Conservation (phyloP, 2,329 filamentous ascomycete genomes). For the Fusarium hainanense region DNA sequence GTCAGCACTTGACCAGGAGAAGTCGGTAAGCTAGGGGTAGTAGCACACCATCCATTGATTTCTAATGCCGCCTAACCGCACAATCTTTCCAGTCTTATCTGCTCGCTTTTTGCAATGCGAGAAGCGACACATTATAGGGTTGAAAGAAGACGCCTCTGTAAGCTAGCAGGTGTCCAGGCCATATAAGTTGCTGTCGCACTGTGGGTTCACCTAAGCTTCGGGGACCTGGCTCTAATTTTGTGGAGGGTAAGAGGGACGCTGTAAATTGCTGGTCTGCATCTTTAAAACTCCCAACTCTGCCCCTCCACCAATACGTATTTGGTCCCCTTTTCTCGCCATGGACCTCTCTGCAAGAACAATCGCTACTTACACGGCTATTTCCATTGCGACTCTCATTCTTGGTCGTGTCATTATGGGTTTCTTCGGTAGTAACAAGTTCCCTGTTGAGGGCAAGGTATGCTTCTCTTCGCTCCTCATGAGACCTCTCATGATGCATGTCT, state of each 20-base stretch:
- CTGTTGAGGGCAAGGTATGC: slow-evolving; percentile 83
- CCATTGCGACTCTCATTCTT: slow-evolving; percentile 26
- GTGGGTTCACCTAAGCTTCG: background rate
- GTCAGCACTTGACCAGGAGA: slow-evolving; percentile 9
- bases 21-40: background rate
- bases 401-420: slow-evolving; percentile 70
- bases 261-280: slow-evolving; percentile 2
- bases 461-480: slow-evolving; percentile 8
- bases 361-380: slow-evolving; percentile 18
- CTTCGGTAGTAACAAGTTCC: slow-evolving; percentile 78
- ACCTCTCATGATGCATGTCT: slow-evolving; percentile 20
- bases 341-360: slow-evolving; percentile 32
- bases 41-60: background rate
- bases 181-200: background rate
- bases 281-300: slow-evolving; percentile 9
- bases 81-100: background rate
- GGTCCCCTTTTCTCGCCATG: slow-evolving; percentile 28
- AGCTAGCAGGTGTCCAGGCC: background rate
- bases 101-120: background rate
- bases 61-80: background rate
- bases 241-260: background rate
- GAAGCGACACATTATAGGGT: background rate
- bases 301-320: slow-evolving; percentile 12
- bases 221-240: background rate
- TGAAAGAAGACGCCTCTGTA: background rate